Evolutionary conservation across 1,139 yeast species (phyloP).

Genomic region (Zhuliangozyma blackwelliae): DNA sequence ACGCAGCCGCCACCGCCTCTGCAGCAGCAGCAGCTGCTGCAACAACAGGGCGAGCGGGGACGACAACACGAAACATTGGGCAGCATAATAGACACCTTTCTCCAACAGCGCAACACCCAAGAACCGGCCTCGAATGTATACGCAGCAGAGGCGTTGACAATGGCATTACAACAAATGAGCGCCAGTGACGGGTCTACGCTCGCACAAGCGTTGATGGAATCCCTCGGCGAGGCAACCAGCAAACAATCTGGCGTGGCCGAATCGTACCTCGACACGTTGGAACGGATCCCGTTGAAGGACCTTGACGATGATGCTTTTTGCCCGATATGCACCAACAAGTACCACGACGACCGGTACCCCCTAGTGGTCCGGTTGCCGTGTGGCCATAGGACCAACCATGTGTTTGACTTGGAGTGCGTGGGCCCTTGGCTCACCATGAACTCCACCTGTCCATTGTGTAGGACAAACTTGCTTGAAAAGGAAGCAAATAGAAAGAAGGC

Average conservation of each 20-base stretch:
- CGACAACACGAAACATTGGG: conserved; percentile 36
- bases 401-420: conserved; percentile 84
- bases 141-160: conserved; percentile 6
- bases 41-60: conserved; percentile 6
- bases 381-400: conserved; percentile 48
- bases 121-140: conserved; percentile 2
- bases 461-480: conserved; percentile 58
- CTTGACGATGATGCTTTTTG: conserved; percentile 62
- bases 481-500: conserved; percentile 39
- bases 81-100: conserved; percentile 32
- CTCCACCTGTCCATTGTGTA: conserved; percentile 84
- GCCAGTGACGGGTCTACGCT: conserved; percentile 30
- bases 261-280: conserved; percentile 68
- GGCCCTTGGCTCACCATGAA: conserved; percentile 83
- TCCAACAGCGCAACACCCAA: conserved; percentile 14
- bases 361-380: conserved; percentile 81
- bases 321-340: conserved; percentile 78
- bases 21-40: conserved; percentile 1
- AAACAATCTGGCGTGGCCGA: conserved; percentile 57
- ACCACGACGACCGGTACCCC: conserved; percentile 71
- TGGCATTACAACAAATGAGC: conserved; percentile 29
- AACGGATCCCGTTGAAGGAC: conserved; percentile 53
- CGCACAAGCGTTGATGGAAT: conserved; percentile 24
- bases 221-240: conserved; percentile 16
- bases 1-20: conserved; percentile 2